Conservation (phyloP, 2,329 filamentous ascomycete species). For the Calonectria ilicicola region DNA sequence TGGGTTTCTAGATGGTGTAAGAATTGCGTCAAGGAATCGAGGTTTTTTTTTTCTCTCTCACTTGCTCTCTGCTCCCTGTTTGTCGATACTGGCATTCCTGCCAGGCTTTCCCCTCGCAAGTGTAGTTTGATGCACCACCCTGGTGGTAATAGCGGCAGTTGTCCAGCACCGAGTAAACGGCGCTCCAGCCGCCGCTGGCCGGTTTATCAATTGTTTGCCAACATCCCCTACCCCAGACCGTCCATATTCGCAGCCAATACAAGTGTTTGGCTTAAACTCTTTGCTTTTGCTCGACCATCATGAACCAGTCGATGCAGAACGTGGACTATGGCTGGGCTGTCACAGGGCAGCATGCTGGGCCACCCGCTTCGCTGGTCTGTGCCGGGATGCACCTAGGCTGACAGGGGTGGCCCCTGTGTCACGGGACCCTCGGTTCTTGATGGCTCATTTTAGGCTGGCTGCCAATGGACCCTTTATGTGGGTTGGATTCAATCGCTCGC, state of each 20-base stretch:
- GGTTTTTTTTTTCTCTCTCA: conserved; percentile 9
- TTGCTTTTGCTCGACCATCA: conserved; percentile 17
- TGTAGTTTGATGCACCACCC: background rate
- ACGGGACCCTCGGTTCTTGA: conserved; percentile 14
- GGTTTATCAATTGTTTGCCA: conserved; percentile 12
- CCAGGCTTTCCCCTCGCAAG: background rate
- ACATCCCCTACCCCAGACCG: conserved; percentile 36
- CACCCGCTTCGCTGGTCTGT: background rate
- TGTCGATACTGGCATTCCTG: background rate
- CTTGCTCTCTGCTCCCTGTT: background rate
- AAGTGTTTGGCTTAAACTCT: conserved; percentile 13
- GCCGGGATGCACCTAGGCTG: background rate
- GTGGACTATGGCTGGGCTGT: conserved; percentile 33
- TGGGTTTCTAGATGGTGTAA: conserved; percentile 27
- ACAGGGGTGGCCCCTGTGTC: conserved; percentile 3
- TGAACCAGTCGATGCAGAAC: conserved; percentile 43
- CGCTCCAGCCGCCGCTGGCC: background rate
- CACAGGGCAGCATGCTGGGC: conserved; percentile 23
- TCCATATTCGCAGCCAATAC: conserved; percentile 25
- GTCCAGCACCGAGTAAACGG: conserved; percentile 10
- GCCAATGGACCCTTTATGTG: background rate
- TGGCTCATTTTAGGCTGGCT: conserved; percentile 8
- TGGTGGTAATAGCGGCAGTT: background rate
- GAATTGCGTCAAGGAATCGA: conserved; percentile 28
- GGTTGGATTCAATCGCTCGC: background rate